Evolutionary conservation across 78 protist genomes (phyloP).

Genomic region (Speleostelium caveatum): DNA sequence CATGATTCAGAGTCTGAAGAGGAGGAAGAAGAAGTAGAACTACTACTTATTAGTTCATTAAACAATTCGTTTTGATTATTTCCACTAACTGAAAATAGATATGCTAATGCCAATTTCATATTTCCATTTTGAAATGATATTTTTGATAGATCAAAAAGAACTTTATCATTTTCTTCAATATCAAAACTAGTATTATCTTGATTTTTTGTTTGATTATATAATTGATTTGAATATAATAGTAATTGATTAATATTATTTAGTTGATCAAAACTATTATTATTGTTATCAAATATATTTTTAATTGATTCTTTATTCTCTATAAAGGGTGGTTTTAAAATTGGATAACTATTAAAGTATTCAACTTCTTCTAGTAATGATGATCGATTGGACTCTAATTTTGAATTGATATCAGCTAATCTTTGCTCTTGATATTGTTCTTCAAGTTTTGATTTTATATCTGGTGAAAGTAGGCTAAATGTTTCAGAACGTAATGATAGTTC

Average conservation of each 20-base stretch:
- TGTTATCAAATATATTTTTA: neutral
- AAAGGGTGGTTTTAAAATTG: conserved; percentile 39
- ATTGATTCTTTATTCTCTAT: conserved; percentile 23
- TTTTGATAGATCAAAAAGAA: conserved; percentile 17
- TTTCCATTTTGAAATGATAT: conserved; percentile 32
- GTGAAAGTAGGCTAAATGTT: too few species aligned
- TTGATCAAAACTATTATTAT: neutral
- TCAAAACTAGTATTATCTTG: too few species aligned
- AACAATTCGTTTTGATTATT: neutral
- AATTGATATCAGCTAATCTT: neutral
- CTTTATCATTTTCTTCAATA: neutral
- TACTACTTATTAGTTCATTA: neutral
- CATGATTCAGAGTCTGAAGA: too few species aligned
- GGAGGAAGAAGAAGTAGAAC: too few species aligned
- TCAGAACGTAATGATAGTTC: too few species aligned
- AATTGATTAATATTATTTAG: neutral
- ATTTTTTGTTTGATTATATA: neutral
- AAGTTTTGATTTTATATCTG: too few species aligned
- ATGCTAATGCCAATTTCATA: conserved; percentile 7
- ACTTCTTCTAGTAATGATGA: too few species aligned
- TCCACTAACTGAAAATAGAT: neutral
- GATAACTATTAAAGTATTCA: neutral
- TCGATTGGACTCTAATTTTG: too few species aligned
- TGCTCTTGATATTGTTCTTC: neutral
- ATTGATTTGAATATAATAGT: neutral